Evolutionary conservation across 179 eudicot genomes (phyloP).

Genomic region (Drosera spatulata): DNA sequence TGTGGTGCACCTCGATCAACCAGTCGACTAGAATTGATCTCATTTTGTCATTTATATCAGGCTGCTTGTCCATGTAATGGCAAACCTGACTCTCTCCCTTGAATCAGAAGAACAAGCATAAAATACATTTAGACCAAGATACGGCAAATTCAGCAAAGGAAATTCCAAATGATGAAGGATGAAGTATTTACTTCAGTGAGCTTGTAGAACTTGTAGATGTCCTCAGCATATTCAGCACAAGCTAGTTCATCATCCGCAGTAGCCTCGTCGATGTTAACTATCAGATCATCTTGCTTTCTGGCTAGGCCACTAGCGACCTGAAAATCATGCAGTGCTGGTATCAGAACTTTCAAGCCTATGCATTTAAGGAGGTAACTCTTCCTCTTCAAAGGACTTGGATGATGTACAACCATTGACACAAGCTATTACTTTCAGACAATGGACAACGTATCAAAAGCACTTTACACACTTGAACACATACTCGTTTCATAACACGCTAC

Average conservation of each 20-base stretch:
- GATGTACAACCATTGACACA: too few species aligned
- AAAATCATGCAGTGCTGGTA: too few species aligned
- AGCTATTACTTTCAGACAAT: too few species aligned
- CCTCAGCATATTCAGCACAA: conserved; percentile 70
- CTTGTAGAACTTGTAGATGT: conserved; percentile 72
- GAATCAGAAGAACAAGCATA: neutral
- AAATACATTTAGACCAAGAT: neutral
- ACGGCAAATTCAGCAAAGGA: neutral
- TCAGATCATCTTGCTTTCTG: conserved; percentile 25
- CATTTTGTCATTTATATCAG: conserved; percentile 64
- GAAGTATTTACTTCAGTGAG: conserved; percentile 34
- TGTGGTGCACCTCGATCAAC: conserved; percentile 81
- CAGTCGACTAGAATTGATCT: conserved; percentile 78
- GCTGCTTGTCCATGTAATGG: conserved; percentile 58
- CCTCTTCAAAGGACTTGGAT: too few species aligned
- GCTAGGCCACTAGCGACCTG: conserved; percentile 41
- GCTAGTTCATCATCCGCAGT: conserved; percentile 66
- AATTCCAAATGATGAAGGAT: neutral
- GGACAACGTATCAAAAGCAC: neutral
- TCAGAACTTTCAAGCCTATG: too few species aligned
- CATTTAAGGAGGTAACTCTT: too few species aligned
- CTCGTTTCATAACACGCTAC: too few species aligned
- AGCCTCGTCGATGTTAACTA: conserved; percentile 58
- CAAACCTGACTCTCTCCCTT: conserved; percentile 46
- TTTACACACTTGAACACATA: neutral